phyloP scores from a whole-genome alignment of 768 basidiomycete species.

The Tricholoma matsutake region DNA sequence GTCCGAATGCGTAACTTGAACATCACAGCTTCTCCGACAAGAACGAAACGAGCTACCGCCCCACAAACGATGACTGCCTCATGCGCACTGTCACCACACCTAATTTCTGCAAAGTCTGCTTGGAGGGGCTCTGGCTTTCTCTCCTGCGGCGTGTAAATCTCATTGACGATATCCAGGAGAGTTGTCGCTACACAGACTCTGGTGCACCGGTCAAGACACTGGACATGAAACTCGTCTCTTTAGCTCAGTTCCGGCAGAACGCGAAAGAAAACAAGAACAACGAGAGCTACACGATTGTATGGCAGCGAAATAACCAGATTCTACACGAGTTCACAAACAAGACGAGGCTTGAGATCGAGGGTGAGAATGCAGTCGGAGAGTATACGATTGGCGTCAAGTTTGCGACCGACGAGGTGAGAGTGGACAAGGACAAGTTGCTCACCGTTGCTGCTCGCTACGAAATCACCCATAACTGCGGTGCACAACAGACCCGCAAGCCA shows the following conservation, averaged over 20 bases:
- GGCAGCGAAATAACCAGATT: constrained; percentile 47
- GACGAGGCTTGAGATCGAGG: constrained; percentile 43
- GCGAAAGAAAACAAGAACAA: constrained; percentile 21
- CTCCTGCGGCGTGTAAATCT: constrained; percentile 58
- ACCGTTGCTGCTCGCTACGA: constrained; percentile 5
- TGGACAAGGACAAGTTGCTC: constrained; percentile 35
- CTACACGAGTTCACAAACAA: constrained; percentile 47
- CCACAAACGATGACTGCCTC: constrained; percentile 79
- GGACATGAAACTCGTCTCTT: constrained; percentile 52
- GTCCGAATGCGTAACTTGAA: too few species aligned
- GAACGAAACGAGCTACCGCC: constrained; percentile 71
- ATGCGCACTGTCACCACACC: constrained; percentile 73
- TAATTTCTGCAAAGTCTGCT: constrained; percentile 72
- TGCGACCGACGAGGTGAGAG: constrained; percentile 53
- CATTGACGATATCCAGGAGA: constrained; percentile 50
- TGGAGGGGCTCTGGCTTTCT: constrained; percentile 71
- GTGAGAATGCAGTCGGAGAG: constrained; percentile 33
- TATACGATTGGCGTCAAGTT: constrained; percentile 50
- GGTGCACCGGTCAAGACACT: constrained; percentile 31
- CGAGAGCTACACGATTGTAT: constrained; percentile 56
- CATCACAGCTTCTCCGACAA: constrained; percentile 54
- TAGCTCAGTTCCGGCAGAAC: constrained; percentile 51
- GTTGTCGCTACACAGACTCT: constrained; percentile 27
- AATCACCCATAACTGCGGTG: constrained; percentile 7
- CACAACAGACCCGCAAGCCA: neutral